Evolutionary conservation across 805 yeast genomes (phyloP), one percentile per base, ranked within the genome.

Genomic region (Pichia manshurica): DNA sequence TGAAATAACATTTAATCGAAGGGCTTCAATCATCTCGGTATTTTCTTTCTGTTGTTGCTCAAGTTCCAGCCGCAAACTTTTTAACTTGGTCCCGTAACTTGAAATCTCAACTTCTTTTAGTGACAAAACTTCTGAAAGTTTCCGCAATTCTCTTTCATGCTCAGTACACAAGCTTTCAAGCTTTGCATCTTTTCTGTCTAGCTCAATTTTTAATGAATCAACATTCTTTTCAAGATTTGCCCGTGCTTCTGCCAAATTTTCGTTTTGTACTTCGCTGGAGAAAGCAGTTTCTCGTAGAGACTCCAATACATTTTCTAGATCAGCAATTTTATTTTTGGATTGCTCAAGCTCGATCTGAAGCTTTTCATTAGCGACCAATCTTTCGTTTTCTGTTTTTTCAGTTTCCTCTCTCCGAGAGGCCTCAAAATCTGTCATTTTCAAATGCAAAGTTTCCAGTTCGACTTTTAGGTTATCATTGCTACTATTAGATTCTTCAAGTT

Each of bases 361-460:
- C 7, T n/a, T 17, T 2, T 31, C 34, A 7, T 53, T 20, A 12
- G 12, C 3, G 15, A 2, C 4, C 2, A n/a, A 15, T n/a, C 39
- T 34, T 28, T 34, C 35, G 1, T 2, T 5, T 35, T 39, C 25
- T 16, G 42, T 7, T 6, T 43, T 28, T 20, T 16, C 15, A 1
- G 43, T 4, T 16, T 19, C 22, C 5, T 40, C 43, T 22, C 34
- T 16, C 21, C 44, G 32, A 13, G 9, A 23, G 13, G 22, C 4
- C 32, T 44, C 25, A 5, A 47, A 15, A 22, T 50, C 55, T 4
- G 20, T 7, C n/a, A 45, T 8, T 34, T 45, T 45, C 4, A 42
- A 19, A 15, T 39, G 20, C 13, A 53, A 19, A 3, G 38, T 42
- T 16, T 50, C 49, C 32, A 48, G 29, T 34, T 50, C 50, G 1